Base-by-base conservation (phyloP, 352 stramenopile genomes). In the Phytophthora litchii region DNA sequence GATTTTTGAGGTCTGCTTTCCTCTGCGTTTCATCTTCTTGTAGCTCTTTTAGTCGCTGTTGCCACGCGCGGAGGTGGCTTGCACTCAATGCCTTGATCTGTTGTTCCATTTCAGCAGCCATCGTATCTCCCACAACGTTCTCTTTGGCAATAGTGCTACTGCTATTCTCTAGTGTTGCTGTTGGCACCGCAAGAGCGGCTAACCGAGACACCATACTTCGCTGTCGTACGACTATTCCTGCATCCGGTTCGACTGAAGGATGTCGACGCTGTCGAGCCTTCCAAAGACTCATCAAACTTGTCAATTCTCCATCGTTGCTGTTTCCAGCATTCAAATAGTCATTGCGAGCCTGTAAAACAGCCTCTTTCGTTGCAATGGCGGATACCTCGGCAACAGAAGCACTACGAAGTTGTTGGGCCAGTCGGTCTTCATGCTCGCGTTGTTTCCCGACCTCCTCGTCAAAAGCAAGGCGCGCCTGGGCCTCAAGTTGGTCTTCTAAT, bases 11-110 rank as follows among this genome's bases (percentile, higher is more conserved):
- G 3, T 72, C 51, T 7, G 54, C 42, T 20, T 65, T 70, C 8
- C 42, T 32, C 3, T 20, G 23, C 5, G 40, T 17, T 50, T 70
- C 68, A 23, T 76, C 64, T 3, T 53, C 41, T n/a, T 64, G 46
- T 14, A 78, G 34, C 11, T 72, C 43, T 13, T 68, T 21, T 16
- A 72, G 64, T 3, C 48, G 47, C 23, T 70, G 55, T 32, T 76
- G 27, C 60, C 67, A 76, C 16, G 52, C 53, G 1, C 40, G 19
- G 8, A 69, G 36, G 16, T 74, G 68, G 14, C 25, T 44, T 1
- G 63, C 60, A 56, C 66, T 75, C 10, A 80, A 54, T 12, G 47
- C 16, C 41, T 67, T 67, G 27, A 80, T 76, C 20, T 80, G 60
- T 8, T 64, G 54, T 38, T 74, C 69, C 49, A 75, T 58, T 32